A percentile compares a stretch with the other conserved stretches of the same genome.
Evolutionary conservation across 345 rosid species (phyloP).

Genomic region (Barbarea vulgaris): DNA sequence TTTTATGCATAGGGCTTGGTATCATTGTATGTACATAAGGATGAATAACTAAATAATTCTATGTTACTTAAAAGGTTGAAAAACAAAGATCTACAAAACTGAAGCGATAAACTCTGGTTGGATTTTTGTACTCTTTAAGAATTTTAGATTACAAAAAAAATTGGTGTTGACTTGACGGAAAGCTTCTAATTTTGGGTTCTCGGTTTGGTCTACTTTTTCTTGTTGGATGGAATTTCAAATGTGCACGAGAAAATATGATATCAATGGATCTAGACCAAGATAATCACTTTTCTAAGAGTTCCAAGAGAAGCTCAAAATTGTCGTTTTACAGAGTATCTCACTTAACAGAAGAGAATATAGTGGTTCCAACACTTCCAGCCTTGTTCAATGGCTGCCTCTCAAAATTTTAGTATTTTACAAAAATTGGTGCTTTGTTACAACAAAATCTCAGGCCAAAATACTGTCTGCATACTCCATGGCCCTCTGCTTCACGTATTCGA

Average conservation of each 20-base stretch:
- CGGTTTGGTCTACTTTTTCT: not conserved
- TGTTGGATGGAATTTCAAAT: not conserved
- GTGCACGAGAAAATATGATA: not conserved
- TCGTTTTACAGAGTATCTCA: not conserved
- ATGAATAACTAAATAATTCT: not conserved
- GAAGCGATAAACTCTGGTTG: not conserved
- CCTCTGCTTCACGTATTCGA: conserved; percentile 72
- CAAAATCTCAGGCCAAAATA: conserved; percentile 38
- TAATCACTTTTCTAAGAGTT: not conserved
- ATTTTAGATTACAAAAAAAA: not conserved
- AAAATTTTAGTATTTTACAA: conserved; percentile 22
- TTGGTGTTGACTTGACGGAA: not conserved
- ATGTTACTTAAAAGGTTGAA: not conserved
- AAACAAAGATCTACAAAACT: conserved; percentile 1
- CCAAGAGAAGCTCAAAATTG: not conserved
- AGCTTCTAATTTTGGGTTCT: not conserved
- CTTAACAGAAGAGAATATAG: not conserved
- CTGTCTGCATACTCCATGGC: conserved; percentile 85
- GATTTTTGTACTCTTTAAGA: not conserved
- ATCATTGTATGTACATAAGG: conserved; percentile 2
- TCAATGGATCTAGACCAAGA: not conserved
- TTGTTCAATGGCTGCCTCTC: conserved; percentile 19
- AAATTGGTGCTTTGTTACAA: conserved; percentile 15
- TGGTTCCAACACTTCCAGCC: not conserved
- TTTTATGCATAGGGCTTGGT: conserved; percentile 1